Evolutionary conservation across 257 asterid species (phyloP), one percentile per base, ranked within the genome.

Genomic region (Thymus mandschuricus): DNA sequence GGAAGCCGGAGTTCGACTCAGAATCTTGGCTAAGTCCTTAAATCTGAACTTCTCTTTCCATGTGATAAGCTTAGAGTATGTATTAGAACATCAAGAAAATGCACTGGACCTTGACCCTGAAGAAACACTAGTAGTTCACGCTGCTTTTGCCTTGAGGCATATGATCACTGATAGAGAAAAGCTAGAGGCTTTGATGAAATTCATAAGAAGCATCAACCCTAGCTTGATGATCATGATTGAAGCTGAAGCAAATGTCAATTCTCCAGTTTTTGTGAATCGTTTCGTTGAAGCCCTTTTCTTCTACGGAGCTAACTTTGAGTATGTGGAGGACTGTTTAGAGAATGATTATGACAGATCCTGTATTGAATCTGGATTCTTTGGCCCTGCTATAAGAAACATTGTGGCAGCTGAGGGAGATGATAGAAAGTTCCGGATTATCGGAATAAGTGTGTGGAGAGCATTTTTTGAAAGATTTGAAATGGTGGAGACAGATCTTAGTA

Each of bases 221-320:
- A 57, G 71, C 6, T 66, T 76, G 38, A 79, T 81, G 82, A 52
- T 83, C 34, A 40, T 81, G 10, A 15, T 68, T 5, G 91, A 86
- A 71, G 67, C 77, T 11, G 88, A 86, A 45, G 85, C 81, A 44
- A 83, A 79, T 73, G 78, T 66, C 11, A 83, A 86, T 10, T 81
- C 86, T 44, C 83, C 85, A 0, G 74, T 67, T 30, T 86, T 81
- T 8, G 81, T 74, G 57, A 77, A 76, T 29, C 85, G 88, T 29
- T 86, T 86, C 40, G 78, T 80, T 5, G 90, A 83, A 64, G 65
- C 85, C 10, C 80, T 86, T 10, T 81, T 79, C 2, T 79, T 71
- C 79, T 81, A 64, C 3, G 86, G 86, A 2, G 82, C 85, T 15
- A 76, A 46, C 45, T 82, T 82, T 27, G 87, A 85, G 8, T 65